phyloP scores from a whole-genome alignment of 164 flowering plant genomes.

The Chimonanthus salicifolius region DNA sequence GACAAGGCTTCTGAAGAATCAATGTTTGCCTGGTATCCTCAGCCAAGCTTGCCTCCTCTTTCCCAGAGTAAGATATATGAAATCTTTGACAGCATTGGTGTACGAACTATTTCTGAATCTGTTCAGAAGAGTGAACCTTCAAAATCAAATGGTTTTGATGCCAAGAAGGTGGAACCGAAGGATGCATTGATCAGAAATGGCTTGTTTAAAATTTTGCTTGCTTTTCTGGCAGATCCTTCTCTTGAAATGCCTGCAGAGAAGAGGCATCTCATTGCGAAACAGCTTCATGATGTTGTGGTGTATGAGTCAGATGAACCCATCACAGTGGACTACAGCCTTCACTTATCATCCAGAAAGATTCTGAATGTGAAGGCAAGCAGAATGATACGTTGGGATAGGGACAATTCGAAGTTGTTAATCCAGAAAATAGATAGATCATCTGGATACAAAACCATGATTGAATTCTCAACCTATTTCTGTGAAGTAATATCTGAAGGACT shows the following conservation, averaged over 20 bases:
- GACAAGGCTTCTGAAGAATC: conserved; percentile 26
- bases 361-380: conserved; percentile 20
- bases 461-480: conserved; percentile 45
- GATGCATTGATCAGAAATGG: conserved; percentile 24
- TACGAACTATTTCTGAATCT: conserved; percentile 40
- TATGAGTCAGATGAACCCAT: conserved; percentile 40
- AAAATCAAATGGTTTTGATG: conserved; percentile 1
- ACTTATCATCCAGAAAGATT: conserved; percentile 9
- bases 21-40: conserved; percentile 59
- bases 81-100: conserved; percentile 42
- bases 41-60: conserved; percentile 27
- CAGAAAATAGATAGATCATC: conserved; percentile 34
- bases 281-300: conserved; percentile 32
- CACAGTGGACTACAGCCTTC: conserved; percentile 22
- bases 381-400: conserved; percentile 53
- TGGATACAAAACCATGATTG: conserved; percentile 25
- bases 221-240: conserved; percentile 40
- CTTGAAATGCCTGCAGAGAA: conserved; percentile 25
- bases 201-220: conserved; percentile 39
- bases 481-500: conserved; percentile 53
- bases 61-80: conserved; percentile 32
- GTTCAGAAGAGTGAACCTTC: conserved; percentile 30
- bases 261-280: conserved; percentile 33
- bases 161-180: conserved; percentile 16
- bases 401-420: conserved; percentile 28